Evolutionary conservation across 2,329 filamentous ascomycete genomes (phyloP), one percentile per base, ranked within the genome.

Genomic region (Verruconis gallopava): DNA sequence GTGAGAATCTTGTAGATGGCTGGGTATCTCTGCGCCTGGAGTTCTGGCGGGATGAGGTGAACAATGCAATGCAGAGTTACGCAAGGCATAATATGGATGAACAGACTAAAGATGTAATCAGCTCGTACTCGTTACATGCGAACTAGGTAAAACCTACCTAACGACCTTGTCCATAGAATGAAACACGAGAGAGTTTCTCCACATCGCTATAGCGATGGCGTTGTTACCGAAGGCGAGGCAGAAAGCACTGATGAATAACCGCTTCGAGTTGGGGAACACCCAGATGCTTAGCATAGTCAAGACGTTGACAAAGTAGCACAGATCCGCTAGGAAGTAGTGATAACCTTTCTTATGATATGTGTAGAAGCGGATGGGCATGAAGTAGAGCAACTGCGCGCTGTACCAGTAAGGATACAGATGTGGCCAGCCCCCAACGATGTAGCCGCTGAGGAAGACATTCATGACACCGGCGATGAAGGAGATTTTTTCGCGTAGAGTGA

Each of bases 1-100:
- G 67, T 68, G 56, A 82, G 86, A 64, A 98, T 85, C 21, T 75
- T 73, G 65, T 83, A 86, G 49, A 94, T 75, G 11, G 88, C 89
- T 1, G 89, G 88, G 57, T 93, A 96, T 15, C 79, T 75, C 19
- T 67, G 62, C 48, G 71, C 66, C 54, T 93, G 81, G 33, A 73
- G 59, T 17, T 77, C 75, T 1, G 73, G 61, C 0, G 81, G 63
- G 11, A 86, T 69, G 15, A 96, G 69, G 58, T 98, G 91, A 13
- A 94, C 83, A 12, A 98, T 71, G 56, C 85, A 93, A 61, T 98
- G 91, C 11, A 98, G 72, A 1, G 88, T 85, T 4, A 83, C 89
- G 50, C 88, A 94, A 1, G 91, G 91, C 89, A 98, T 98, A 54
- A 98, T 93, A 61, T 98, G 91, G 51, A 98, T 95, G 65, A 98